phyloP scores from a whole-genome alignment of 768 basidiomycete genomes.

The Filobasidium floriforme region DNA sequence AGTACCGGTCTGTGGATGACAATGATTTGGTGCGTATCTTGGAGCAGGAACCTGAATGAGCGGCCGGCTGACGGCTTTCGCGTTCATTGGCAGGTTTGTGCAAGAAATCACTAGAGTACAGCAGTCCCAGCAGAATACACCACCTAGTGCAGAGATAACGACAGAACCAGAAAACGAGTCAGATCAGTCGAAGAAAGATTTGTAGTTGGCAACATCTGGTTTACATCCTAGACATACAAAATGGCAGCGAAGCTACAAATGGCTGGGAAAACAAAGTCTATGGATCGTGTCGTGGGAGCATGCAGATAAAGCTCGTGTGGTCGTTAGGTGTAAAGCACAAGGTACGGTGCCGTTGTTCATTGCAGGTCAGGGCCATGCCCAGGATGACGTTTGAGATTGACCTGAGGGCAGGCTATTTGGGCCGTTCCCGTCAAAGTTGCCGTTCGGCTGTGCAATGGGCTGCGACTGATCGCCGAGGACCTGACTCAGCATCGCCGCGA shows the following conservation, averaged over 20 bases:
- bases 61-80: not conserved
- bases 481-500: not conserved
- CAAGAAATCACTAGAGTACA: conserved; percentile 10
- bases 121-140: conserved; percentile 8
- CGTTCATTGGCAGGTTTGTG: conserved; percentile 3
- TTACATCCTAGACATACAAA: not conserved
- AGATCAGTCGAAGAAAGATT: not conserved
- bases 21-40: conserved; percentile 34
- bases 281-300: too few relatives aligned
- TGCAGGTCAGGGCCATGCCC: too few relatives aligned
- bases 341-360: too few relatives aligned
- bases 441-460: not conserved
- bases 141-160: conserved; percentile 1
- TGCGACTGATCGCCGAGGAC: conserved; percentile 2
- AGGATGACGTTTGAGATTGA: too few relatives aligned
- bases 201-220: not conserved
- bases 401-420: too few relatives aligned
- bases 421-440: too few relatives aligned
- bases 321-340: too few relatives aligned
- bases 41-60: not conserved
- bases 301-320: too few relatives aligned
- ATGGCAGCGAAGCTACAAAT: not conserved
- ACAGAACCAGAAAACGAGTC: not conserved
- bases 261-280: too few relatives aligned
- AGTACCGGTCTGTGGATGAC: conserved; percentile 35